Base-by-base conservation (phyloP, 306 rosid species). In the Ceratonia siliqua region DNA sequence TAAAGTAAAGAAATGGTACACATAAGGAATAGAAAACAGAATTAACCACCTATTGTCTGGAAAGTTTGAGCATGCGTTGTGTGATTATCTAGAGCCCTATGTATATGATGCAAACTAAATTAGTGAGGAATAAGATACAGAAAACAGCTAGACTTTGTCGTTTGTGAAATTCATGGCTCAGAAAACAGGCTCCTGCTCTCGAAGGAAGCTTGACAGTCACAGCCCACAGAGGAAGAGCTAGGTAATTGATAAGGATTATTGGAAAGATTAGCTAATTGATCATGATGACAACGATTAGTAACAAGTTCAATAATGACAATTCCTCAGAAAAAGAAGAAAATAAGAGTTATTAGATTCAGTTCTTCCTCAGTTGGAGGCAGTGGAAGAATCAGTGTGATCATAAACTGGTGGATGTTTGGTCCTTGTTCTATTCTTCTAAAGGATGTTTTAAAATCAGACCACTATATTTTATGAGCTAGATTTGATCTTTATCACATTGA, bases 141-240 rank as follows among this genome's bases (percentile, higher is more conserved):
- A 53, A 22, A 21, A 22, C 59, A 22, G 0, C 15, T 2, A 21
- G 62, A 22, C 68, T 57, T 77, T 49, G 68, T 24, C 62, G 50
- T 54, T 70, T 17, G 17, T 56, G 78, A 68, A 52, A 28, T 28
- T 72, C 71, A 64, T 35, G 66, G 42, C 33, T 48, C 45, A 57
- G 18, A 55, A 68, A 72, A 67, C 28, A 36, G 72, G 76, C 69
- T 38, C 55, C 64, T 42, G 42, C 77, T 61, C 58, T 77, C 55
- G 59, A 49, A 17, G 63, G 33, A 22, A 52, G 61, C 72, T 77
- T 59, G 69, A 77, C 48, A 48, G 33, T 61, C 41, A 82, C 62
- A 49, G 62, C 68, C 43, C 22, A 49, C 73, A 78, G 39, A 35
- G 68, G 28, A 11, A 46, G 50, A 64, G 45, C 35, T 54, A 43